Conservation (phyloP, 345 rosid genomes). For the Noccaea bulbosa region DNA sequence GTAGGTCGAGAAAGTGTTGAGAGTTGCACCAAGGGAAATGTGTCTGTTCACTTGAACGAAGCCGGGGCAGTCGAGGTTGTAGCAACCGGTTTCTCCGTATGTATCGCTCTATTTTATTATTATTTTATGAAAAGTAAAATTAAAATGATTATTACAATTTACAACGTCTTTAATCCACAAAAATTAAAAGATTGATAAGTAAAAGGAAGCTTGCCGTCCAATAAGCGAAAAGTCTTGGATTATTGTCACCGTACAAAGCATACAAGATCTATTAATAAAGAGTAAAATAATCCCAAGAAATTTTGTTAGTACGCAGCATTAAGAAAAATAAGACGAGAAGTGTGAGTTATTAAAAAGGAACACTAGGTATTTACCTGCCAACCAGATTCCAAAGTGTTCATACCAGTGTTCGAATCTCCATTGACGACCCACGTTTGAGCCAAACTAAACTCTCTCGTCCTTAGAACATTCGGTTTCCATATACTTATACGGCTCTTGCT, state of each 20-base stretch:
- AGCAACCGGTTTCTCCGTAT: slow-evolving; percentile 65
- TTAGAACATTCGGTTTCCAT: slow-evolving; percentile 61
- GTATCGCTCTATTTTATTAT: slow-evolving; percentile 48
- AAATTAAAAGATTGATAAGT: background rate
- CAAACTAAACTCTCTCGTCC: slow-evolving; percentile 57
- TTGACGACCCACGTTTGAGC: slow-evolving; percentile 66
- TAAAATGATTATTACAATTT: background rate
- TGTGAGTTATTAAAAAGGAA: background rate
- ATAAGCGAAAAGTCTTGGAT: slow-evolving; percentile 31
- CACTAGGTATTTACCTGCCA: slow-evolving; percentile 55
- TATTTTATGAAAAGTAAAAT: too few relatives aligned
- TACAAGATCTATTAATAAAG: slow-evolving; percentile 21
- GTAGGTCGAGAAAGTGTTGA: slow-evolving; percentile 52
- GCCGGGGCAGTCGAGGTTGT: slow-evolving; percentile 65
- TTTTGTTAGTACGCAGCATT: background rate
- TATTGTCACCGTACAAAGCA: slow-evolving; percentile 13
- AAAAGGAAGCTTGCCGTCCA: slow-evolving; percentile 27
- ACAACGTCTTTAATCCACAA: background rate
- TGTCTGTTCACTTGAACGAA: slow-evolving; percentile 64
- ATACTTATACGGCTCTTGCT: slow-evolving; percentile 50
- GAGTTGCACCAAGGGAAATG: slow-evolving; percentile 62
- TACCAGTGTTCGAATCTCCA: slow-evolving; percentile 49
- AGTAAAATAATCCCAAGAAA: background rate
- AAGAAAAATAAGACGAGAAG: too few relatives aligned
- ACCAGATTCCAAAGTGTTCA: slow-evolving; percentile 67